Base-by-base conservation (phyloP, 2,329 filamentous ascomycete species). In the Dactylonectria macrodidyma region DNA sequence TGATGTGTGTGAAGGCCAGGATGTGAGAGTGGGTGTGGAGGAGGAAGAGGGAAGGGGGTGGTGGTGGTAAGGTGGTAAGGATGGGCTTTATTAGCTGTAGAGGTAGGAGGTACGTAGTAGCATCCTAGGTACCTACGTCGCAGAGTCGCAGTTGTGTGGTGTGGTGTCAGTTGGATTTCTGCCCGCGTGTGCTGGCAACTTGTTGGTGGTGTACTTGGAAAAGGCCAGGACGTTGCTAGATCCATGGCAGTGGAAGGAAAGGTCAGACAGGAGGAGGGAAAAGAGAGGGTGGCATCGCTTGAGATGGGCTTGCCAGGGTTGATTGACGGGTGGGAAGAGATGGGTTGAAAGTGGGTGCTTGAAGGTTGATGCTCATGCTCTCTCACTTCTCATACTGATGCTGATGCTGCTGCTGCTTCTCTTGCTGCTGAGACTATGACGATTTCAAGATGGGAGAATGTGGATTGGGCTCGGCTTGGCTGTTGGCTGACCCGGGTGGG, bases 1-100 rank as follows among this genome's bases (percentile, higher is more conserved):
- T 55, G 34, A 56, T 41, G 52, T 50, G 51, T 60, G 58, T 60
- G 60, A 62, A 50, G 60, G 50, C 60, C 55, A 7, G 60, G 30
- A 57, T 51, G 60, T 44, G 51, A 46, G 51, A 48, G 58, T 24
- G 48, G 51, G 58, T 60, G 58, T 48, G 46, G 46, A 48, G 46
- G 46, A 41, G 38, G 38, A 41, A 7, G 50, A 52, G 30, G 30
- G 50, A 36, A 10, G 50, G 30, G 19, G 19, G 19, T 19, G 19
- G 50, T 51, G 48, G n/a, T 30, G n/a, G 30, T 34, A 30, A 30
- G n/a, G 30, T 16, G 48, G 16, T 30, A 30, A 48, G 30, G 48
- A 36, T 30, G 50, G 30, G 50, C 26, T 52, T 30, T 52, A 30
- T 46, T 41, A 41, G n/a, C 16, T 46, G 44, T 52, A 52, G 12